Evolutionary conservation across 805 yeast species (phyloP), one percentile per base, ranked within the genome.

Genomic region (Dipodascus albidus): DNA sequence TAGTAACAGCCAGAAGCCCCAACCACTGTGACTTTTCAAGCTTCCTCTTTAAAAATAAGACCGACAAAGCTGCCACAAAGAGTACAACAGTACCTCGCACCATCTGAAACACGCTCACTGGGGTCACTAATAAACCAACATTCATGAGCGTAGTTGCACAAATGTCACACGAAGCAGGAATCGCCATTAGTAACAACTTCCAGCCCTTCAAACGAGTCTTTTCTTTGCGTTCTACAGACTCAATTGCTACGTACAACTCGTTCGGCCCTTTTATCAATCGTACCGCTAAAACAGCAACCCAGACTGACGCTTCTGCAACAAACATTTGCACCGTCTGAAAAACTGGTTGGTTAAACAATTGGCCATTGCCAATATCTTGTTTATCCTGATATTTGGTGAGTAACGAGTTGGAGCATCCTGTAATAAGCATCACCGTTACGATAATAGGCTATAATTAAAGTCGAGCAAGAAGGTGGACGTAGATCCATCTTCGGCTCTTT

Each of bases 51-150:
- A 86, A 74, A 62, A 85, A 84, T 1, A 82, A 23, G 41, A 82
- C 82, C 21, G 87, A 81, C 62, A 85, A 75, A 15, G 81, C 66
- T 1, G 90, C 95, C 21, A 85, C 95, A 68, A 84, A 85, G 47
- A 86, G 67, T 47, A 86, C 86, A 47, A 85, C 70, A 0, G 88
- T 78, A 1, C 95, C 93, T 58, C 95, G 72, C n/a, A 85, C 81
- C 95, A 86, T 86, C 65, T 86, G 95, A 66, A 85, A 86, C 49
- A 85, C 76, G 1, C 89, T 82, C 8, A 85, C 93, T 0, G 93
- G 91, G 0, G 82, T 81, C 66, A 80, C 81, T 22, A 84, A 65
- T 56, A 86, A 71, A 0, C 93, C 93, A n/a, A 85, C 65, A 60
- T 85, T 83, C 80, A 85, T 75, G 58, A 86, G 67, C 0, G 93